A percentile compares a stretch with the other conserved stretches of the same genome.
Conservation (phyloP, 768 basidiomycete genomes). For the Auricularia auricula-judae region DNA sequence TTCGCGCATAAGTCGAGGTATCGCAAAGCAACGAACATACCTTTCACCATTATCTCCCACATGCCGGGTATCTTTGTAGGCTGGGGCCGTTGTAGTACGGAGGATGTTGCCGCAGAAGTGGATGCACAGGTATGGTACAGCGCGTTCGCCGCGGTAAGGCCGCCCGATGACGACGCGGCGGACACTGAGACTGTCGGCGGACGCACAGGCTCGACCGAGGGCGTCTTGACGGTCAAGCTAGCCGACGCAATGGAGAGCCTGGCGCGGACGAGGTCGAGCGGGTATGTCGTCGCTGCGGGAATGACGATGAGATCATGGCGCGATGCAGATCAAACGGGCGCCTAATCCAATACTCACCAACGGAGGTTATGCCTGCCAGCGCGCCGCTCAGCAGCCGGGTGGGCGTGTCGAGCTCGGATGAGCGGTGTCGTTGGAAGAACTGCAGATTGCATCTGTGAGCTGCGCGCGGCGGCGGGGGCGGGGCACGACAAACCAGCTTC, state of each 20-base stretch:
- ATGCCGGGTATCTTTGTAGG: slow-evolving; percentile 32
- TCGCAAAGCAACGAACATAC: neutral
- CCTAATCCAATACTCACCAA: slow-evolving; percentile 47
- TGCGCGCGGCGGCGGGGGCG: neutral
- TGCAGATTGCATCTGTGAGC: slow-evolving; percentile 14
- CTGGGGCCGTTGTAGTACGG: slow-evolving; percentile 18
- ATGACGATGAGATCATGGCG: slow-evolving; percentile 5
- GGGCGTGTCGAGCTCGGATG: slow-evolving; percentile 76
- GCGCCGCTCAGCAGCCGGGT: slow-evolving; percentile 80
- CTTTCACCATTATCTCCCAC: slow-evolving; percentile 76
- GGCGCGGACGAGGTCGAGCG: slow-evolving; percentile 86
- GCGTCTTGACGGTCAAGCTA: slow-evolving; percentile 37
- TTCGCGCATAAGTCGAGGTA: slow-evolving; percentile 50
- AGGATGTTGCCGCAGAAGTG: slow-evolving; percentile 18
- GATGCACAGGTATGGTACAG: slow-evolving; percentile 12
- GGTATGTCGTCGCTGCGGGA: slow-evolving; percentile 67
- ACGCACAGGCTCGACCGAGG: slow-evolving; percentile 12
- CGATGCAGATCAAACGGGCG: slow-evolving; percentile 2
- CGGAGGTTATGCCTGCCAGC: slow-evolving; percentile 87
- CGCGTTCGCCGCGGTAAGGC: slow-evolving; percentile 6
- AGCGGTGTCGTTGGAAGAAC: slow-evolving; percentile 62
- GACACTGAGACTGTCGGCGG: slow-evolving; percentile 19
- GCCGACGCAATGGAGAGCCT: slow-evolving; percentile 89
- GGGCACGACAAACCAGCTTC: slow-evolving; percentile 49
- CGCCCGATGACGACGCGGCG: slow-evolving; percentile 5